Conservation (phyloP, 1,284 basidiomycete species). For the Tilletiopsis washingtonensis region DNA sequence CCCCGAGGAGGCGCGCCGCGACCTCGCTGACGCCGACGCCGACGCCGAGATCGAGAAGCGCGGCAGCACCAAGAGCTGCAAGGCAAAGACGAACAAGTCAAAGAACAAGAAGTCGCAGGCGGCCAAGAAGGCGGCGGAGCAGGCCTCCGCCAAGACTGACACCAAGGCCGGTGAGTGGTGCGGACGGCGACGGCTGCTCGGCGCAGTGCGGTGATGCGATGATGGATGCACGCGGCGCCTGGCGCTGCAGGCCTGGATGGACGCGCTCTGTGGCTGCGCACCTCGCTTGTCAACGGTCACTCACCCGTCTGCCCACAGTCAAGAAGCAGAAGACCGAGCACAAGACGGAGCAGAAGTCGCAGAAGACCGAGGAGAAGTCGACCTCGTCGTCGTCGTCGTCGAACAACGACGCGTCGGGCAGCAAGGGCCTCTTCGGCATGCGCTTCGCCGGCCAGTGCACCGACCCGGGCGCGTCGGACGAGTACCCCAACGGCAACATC, state of each 20-base stretch:
- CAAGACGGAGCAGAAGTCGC: background rate
- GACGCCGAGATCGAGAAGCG: conserved; percentile 9
- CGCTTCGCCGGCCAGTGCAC: conserved; percentile 2
- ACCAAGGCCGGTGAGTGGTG: no score
- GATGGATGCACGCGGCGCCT: no score
- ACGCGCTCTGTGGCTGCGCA: no score
- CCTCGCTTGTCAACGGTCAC: background rate
- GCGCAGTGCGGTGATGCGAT: no score
- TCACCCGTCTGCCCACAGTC: background rate
- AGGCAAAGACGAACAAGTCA: conserved; percentile 11
- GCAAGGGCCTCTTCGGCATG: conserved; percentile 5
- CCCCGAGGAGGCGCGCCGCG: background rate
- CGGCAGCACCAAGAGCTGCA: conserved; percentile 14
- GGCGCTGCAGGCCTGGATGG: no score
- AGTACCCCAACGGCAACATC: conserved; percentile 28
- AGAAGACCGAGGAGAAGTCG: background rate
- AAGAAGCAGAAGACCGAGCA: background rate
- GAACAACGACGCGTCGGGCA: background rate
- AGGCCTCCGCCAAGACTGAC: no score
- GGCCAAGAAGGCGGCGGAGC: no score
- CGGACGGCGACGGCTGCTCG: no score
- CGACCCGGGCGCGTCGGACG: conserved; percentile 10
- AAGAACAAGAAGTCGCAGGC: no score
- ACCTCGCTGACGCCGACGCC: background rate
- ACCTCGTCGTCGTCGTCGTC: background rate